These are phyloP conservation scores for Phytopythium mirpurense DNA, from an alignment of 352 stramenopile genomes.

Conservation along the genomic window DNA sequence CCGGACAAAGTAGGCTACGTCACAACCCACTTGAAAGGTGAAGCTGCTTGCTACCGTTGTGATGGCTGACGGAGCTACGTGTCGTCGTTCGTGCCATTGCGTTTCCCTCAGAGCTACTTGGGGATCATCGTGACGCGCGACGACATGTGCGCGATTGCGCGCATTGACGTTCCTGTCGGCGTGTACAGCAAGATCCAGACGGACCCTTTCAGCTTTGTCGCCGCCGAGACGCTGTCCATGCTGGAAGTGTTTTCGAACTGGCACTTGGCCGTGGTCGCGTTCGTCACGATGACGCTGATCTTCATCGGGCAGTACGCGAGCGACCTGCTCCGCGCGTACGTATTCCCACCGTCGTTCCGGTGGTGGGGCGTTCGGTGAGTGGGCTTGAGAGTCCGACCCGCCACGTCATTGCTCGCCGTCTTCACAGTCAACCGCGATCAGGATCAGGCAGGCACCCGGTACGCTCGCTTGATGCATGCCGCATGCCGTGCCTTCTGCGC, in stretches of 20 bases:
- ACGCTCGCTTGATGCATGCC: not conserved
- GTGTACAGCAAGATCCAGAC: conserved; percentile 79
- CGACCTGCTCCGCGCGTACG: conserved; percentile 53
- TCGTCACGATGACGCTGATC: conserved; percentile 79
- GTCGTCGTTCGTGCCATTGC: not conserved
- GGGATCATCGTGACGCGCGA: conserved; percentile 54
- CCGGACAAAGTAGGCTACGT: conserved; percentile 57
- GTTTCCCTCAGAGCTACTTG: conserved; percentile 31
- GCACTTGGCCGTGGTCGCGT: conserved; percentile 67
- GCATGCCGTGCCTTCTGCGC: not conserved
- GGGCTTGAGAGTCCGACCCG: not conserved
- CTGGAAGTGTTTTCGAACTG: conserved; percentile 81
- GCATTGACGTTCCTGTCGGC: conserved; percentile 52
- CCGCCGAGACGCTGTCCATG: conserved; percentile 76
- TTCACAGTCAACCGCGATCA: not conserved
- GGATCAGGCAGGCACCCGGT: not conserved
- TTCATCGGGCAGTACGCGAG: conserved; percentile 81
- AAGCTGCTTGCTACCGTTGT: not conserved
- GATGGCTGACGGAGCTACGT: not conserved
- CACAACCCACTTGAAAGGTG: not conserved
- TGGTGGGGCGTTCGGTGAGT: conserved; percentile 29
- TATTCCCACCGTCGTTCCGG: conserved; percentile 58
- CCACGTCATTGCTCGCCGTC: not conserved
- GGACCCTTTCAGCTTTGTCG: conserved; percentile 87
- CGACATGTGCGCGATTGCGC: conserved; percentile 47